Base-by-base conservation (phyloP, 495 filamentous ascomycete genomes). In the Daldinia loculata region DNA sequence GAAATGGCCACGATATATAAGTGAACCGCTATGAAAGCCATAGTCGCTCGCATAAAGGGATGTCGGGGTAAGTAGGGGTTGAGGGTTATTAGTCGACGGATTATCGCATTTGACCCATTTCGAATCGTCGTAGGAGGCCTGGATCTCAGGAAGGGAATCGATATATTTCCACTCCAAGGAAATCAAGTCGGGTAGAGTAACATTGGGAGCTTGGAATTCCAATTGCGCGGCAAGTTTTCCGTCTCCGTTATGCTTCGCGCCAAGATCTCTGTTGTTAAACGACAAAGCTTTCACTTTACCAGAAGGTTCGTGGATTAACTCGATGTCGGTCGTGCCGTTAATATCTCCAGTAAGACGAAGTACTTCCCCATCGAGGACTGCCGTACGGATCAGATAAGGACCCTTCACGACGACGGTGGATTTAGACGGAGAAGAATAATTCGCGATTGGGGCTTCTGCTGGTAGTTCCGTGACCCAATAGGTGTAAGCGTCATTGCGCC, bases 1-100 rank as follows among this genome's bases (percentile, higher is more conserved):
- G 73, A 95, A 94, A 70, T 89, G 85, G 24, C 91, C 91, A 5
- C 91, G 84, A 77, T 87, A 94, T 53, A 94, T 69, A 0, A 93
- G 79, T 12, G 83, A 84, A 38, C 92, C 92, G 0, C 86, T 85
- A 75, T 92, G 82, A 80, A 88, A 94, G 36, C 91, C 90, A 74
- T 94, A 93, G 78, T 94, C 92, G 57, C 83, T 86, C 0, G 84
- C 83, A 72, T 90, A 92, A 6, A 94, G 84, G 1, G 86, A 89
- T 2, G 50, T 87, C 0, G 90, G 88, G 0, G 92, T 93, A 4
- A 79, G 79, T 5, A 91, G 80, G 24, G 81, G 70, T 7, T 77
- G 69, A 19, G 78, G 78, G 76, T 92, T 92, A 66, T 87, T 85
- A 6, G 90, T 89, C 24, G 78, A 82, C 12, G 78, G 74, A 14